A percentile compares a stretch with the other conserved stretches of the same genome.
Conservation (phyloP, 1,139 yeast species). For the Protomyces gravidus region DNA sequence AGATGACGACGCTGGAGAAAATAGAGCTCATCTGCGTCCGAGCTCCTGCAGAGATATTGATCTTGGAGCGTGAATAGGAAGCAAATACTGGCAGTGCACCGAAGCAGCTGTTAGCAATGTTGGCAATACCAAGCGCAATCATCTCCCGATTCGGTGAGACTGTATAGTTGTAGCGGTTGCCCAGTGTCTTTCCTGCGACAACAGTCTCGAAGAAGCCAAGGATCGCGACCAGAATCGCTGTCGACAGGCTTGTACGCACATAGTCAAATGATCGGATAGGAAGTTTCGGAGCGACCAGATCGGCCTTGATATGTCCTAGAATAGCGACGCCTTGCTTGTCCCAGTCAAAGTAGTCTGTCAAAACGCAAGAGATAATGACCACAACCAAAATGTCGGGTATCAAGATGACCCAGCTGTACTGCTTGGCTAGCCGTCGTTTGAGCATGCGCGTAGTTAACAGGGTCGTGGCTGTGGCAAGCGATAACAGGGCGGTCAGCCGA, state of each 20-base stretch:
- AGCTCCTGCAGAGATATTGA: constrained; percentile 82
- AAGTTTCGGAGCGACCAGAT: constrained; percentile 45
- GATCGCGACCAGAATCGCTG: constrained; percentile 67
- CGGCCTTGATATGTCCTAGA: constrained; percentile 60
- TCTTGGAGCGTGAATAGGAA: constrained; percentile 89
- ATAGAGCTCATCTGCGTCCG: constrained; percentile 79
- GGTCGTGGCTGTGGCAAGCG: constrained; percentile 39
- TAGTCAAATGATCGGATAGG: constrained; percentile 47
- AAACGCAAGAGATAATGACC: constrained; percentile 58
- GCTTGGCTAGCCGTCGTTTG: constrained; percentile 34
- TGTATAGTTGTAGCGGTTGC: constrained; percentile 39
- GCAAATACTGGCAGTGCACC: constrained; percentile 93
- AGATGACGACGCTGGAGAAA: constrained; percentile 68
- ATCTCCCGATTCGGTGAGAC: constrained; percentile 53
- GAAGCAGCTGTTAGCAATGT: constrained; percentile 60
- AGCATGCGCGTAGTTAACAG: constrained; percentile 38
- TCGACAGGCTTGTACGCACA: constrained; percentile 42
- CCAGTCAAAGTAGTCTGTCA: constrained; percentile 56
- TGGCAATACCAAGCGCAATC: constrained; percentile 63
- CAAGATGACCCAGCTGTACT: constrained; percentile 43
- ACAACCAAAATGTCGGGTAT: constrained; percentile 82
- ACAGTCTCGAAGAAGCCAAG: constrained; percentile 92
- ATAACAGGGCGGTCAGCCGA: constrained; percentile 39
- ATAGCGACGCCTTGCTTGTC: constrained; percentile 58
- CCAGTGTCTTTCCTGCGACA: constrained; percentile 72